These are phyloP conservation scores for Umbilicus rupestris DNA, from an alignment of 164 flowering plant species.

Conservation along the genomic window DNA sequence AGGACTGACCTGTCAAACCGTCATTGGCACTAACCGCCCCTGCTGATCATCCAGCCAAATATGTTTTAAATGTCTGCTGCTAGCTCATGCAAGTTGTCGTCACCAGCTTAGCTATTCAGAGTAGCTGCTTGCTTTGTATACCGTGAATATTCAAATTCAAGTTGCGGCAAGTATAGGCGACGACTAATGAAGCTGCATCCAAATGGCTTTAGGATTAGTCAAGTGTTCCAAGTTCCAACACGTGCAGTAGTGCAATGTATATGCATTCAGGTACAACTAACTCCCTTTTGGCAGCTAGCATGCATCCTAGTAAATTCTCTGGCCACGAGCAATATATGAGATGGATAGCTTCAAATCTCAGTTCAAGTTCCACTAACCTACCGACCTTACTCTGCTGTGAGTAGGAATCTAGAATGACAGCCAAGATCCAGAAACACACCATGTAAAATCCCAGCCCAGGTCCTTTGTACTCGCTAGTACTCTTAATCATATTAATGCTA, in stretches of 20 bases:
- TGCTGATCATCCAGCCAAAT: not conserved
- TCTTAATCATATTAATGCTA: not conserved
- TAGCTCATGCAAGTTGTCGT: not conserved
- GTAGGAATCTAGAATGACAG: not conserved
- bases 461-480: not conserved
- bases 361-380: not conserved
- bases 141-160: constrained; percentile 1
- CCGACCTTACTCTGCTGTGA: not conserved
- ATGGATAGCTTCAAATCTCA: not conserved
- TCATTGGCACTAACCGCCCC: not conserved
- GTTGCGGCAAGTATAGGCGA: not conserved
- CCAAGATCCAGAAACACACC: not conserved
- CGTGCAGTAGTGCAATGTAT: not conserved
- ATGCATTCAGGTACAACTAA: not conserved
- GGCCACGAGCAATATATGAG: not conserved
- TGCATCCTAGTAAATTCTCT: not conserved
- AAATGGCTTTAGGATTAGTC: not conserved
- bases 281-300: not conserved
- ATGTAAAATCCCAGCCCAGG: not conserved
- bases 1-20: constrained; percentile 6
- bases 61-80: not conserved
- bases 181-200: not conserved
- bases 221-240: not conserved
- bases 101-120: not conserved
- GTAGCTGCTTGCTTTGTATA: not conserved